Percentiles rank a stretch among this genome's conserved stretches.
These are phyloP conservation scores for Vigna unguiculata DNA, from an alignment of 306 rosid genomes.

Conservation along the genomic window DNA sequence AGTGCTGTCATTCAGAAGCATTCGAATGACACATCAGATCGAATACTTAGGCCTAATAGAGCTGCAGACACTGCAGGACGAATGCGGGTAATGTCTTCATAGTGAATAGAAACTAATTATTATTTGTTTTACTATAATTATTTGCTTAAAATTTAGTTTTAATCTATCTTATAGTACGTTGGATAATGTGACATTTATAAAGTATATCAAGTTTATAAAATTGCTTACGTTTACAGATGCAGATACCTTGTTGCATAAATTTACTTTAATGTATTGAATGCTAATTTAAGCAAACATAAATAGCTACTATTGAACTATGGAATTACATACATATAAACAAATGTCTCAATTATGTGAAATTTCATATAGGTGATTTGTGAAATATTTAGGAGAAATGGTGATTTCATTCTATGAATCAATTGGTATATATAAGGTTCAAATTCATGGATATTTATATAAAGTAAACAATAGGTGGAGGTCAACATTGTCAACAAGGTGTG, in stretches of 20 bases:
- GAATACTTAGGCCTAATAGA: slow-evolving; percentile 76
- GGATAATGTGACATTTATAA: slow-evolving; percentile 9
- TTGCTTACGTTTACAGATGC: neutral
- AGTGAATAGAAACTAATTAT: neutral
- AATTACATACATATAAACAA: neutral
- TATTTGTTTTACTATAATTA: slow-evolving; percentile 7
- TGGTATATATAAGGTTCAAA: neutral
- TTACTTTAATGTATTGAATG: neutral
- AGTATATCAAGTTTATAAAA: neutral
- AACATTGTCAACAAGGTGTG: no score
- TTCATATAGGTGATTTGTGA: neutral
- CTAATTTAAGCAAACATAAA: neutral
- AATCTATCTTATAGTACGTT: neutral
- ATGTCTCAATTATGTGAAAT: neutral
- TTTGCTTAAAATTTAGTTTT: slow-evolving; percentile 5
- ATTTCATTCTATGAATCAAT: neutral
- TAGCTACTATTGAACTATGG: neutral
- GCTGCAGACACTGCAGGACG: slow-evolving; percentile 49
- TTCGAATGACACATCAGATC: slow-evolving; percentile 64
- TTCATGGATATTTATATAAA: neutral
- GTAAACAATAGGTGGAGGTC: no score
- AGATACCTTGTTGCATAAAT: neutral
- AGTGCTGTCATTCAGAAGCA: slow-evolving; percentile 65
- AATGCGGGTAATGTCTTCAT: slow-evolving; percentile 65
- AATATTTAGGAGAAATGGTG: neutral